Percentiles rank a stretch among this genome's conserved stretches.
phyloP scores from a whole-genome alignment of 768 basidiomycete species.

The Phaeotremella skinneri region DNA sequence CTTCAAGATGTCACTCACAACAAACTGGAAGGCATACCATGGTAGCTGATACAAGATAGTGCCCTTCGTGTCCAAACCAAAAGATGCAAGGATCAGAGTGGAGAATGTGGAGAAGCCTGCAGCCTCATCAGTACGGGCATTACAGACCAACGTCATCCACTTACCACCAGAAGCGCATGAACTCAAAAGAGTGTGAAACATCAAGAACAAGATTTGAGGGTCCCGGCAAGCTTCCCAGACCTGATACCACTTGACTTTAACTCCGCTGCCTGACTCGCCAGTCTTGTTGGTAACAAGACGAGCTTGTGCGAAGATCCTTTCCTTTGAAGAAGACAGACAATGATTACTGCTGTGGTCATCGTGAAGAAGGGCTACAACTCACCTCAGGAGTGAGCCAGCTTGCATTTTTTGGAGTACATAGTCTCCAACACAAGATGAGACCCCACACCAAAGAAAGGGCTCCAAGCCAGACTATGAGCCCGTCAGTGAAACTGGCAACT shows the following conservation, averaged over 20 bases:
- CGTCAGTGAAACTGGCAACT: not conserved
- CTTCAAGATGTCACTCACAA: conserved; percentile 6
- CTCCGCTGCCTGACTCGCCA: conserved; percentile 16
- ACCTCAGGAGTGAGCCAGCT: conserved; percentile 18
- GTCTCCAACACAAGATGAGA: conserved; percentile 4
- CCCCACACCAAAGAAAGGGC: conserved; percentile 21
- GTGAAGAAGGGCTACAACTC: not conserved
- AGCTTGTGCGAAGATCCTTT: conserved; percentile 16
- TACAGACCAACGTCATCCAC: too few species aligned
- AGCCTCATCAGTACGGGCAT: too few species aligned
- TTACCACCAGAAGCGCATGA: conserved; percentile 18
- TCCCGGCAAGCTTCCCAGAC: conserved; percentile 15
- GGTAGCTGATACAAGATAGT: conserved; percentile 22
- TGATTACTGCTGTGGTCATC: too few species aligned
- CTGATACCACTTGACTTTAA: conserved; percentile 19
- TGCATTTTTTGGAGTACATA: conserved; percentile 15
- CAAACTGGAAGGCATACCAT: conserved; percentile 18
- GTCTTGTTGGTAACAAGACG: conserved; percentile 21
- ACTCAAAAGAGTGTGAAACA: conserved; percentile 12
- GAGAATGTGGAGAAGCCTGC: conserved; percentile 26
- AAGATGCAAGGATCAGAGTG: conserved; percentile 20
- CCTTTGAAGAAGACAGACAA: not conserved
- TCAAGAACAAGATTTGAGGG: conserved; percentile 16
- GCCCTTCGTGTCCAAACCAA: conserved; percentile 12
- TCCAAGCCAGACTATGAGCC: conserved; percentile 16